A percentile compares a stretch with the other conserved stretches of the same genome.
Evolutionary conservation across 2,329 filamentous ascomycete species (phyloP).

Genomic region (Volutella citrinella): DNA sequence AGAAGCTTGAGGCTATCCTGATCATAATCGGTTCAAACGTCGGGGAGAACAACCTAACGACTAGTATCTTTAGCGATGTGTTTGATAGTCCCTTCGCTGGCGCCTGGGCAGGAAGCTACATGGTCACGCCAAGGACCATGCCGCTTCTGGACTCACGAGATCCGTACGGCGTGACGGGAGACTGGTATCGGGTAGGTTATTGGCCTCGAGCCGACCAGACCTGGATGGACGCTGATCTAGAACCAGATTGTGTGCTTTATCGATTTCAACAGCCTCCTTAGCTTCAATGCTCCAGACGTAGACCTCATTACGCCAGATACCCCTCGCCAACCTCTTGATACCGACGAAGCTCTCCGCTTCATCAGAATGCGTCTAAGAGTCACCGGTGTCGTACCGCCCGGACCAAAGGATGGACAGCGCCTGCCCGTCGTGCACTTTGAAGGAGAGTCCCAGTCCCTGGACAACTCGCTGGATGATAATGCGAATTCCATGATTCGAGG

Average conservation of each 20-base stretch:
- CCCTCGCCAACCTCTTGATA: slow-evolving; percentile 53
- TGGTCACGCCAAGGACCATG: slow-evolving; percentile 36
- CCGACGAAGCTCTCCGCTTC: slow-evolving; percentile 65
- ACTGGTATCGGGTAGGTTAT: slow-evolving; percentile 62
- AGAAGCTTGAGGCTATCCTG: slow-evolving; percentile 74
- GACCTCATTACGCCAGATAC: slow-evolving; percentile 38
- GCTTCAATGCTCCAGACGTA: slow-evolving; percentile 63
- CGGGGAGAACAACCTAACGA: slow-evolving; percentile 42
- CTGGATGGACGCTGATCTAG: too few species aligned
- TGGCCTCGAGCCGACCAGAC: background rate
- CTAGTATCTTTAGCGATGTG: slow-evolving; percentile 46
- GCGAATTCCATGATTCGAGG: slow-evolving; percentile 65
- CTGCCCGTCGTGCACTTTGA: slow-evolving; percentile 67
- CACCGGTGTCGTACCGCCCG: slow-evolving; percentile 57
- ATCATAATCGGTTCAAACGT: slow-evolving; percentile 66
- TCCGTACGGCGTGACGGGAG: slow-evolving; percentile 69
- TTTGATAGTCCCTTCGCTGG: slow-evolving; percentile 57
- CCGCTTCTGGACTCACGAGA: slow-evolving; percentile 53
- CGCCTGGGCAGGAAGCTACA: slow-evolving; percentile 49
- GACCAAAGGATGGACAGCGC: slow-evolving; percentile 52
- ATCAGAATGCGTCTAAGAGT: slow-evolving; percentile 67
- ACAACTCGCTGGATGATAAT: slow-evolving; percentile 65
- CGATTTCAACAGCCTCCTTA: slow-evolving; percentile 70
- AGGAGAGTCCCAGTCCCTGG: slow-evolving; percentile 60
- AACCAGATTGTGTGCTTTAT: slow-evolving; percentile 47